Percentiles rank a stretch among this genome's conserved stretches.
Evolutionary conservation across 1,284 basidiomycete genomes (phyloP).

Genomic region (Ganoderma lingzhi): DNA sequence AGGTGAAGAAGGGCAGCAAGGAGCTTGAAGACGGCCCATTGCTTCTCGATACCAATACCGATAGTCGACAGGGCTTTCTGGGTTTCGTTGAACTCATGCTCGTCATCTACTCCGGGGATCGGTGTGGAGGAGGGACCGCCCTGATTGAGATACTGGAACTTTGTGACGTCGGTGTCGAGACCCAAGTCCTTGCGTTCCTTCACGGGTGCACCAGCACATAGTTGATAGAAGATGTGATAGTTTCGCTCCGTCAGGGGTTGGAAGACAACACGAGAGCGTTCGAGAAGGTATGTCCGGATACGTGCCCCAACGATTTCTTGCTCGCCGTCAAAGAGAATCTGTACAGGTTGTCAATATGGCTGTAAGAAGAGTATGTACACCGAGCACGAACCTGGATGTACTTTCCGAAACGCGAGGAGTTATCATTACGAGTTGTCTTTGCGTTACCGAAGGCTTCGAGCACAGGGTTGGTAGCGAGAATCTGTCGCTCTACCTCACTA

Average conservation of each 20-base stretch:
- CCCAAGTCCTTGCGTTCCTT: slow-evolving; percentile 97
- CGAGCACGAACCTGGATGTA: slow-evolving; percentile 88
- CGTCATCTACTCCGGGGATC: slow-evolving; percentile 94
- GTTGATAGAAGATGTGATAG: slow-evolving; percentile 99
- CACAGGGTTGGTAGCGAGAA: slow-evolving; percentile 98
- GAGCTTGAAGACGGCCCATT: slow-evolving; percentile 97
- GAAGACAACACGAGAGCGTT: slow-evolving; percentile 97
- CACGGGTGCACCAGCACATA: slow-evolving; percentile 95
- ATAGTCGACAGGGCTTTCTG: slow-evolving; percentile 96
- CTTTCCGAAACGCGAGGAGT: slow-evolving; percentile 98
- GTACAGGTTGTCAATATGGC: slow-evolving; percentile 24
- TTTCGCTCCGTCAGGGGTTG: slow-evolving; percentile 97
- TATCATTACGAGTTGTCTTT: slow-evolving; percentile 99
- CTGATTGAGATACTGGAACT: slow-evolving; percentile 95
- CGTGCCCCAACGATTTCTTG: slow-evolving; percentile 98
- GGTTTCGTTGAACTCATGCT: slow-evolving; percentile 93
- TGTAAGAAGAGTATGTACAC: slow-evolving; percentile 6
- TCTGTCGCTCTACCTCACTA: slow-evolving; percentile 96
- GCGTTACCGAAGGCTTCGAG: slow-evolving; percentile 99
- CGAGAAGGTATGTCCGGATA: slow-evolving; percentile 97
- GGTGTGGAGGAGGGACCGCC: slow-evolving; percentile 88
- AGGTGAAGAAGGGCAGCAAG: slow-evolving; percentile 95
- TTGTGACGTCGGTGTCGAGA: slow-evolving; percentile 84
- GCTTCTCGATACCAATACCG: slow-evolving; percentile 95
- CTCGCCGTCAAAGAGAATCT: slow-evolving; percentile 96